A percentile compares a stretch with the other conserved stretches of the same genome.
phyloP scores from a whole-genome alignment of 176 grass and related monocot species.

The Alopecurus myosuroides region DNA sequence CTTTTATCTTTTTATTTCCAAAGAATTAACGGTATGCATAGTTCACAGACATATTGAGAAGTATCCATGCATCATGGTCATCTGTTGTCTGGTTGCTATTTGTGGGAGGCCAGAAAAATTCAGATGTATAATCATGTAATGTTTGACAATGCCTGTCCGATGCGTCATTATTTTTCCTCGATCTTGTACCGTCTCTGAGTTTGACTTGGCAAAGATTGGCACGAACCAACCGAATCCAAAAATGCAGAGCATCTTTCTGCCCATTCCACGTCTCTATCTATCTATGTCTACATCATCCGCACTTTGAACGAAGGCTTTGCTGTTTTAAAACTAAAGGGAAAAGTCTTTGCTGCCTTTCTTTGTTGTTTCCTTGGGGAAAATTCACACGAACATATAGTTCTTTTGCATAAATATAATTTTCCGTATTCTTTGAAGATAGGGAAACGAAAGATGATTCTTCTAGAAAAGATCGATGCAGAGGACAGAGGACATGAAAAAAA shows the following conservation, averaged over 20 bases:
- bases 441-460: not conserved
- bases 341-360: not conserved
- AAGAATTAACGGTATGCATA: not conserved
- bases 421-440: constrained; percentile 5
- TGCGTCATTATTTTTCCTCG: not conserved
- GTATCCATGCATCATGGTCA: not conserved
- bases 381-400: not conserved
- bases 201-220: constrained; percentile 1
- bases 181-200: not conserved
- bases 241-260: not conserved
- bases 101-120: not conserved
- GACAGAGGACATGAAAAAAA: not conserved
- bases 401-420: not conserved
- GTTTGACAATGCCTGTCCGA: not conserved
- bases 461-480: not conserved
- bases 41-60: not conserved
- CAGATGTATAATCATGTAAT: not conserved
- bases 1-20: not conserved
- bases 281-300: not conserved
- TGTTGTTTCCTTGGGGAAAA: not conserved
- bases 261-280: not conserved
- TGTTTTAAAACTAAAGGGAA: not conserved
- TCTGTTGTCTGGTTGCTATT: not conserved
- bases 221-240: not conserved
- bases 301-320: not conserved